Base-by-base conservation (phyloP, 1,139 yeast species). In the Protomyces inouyei region DNA sequence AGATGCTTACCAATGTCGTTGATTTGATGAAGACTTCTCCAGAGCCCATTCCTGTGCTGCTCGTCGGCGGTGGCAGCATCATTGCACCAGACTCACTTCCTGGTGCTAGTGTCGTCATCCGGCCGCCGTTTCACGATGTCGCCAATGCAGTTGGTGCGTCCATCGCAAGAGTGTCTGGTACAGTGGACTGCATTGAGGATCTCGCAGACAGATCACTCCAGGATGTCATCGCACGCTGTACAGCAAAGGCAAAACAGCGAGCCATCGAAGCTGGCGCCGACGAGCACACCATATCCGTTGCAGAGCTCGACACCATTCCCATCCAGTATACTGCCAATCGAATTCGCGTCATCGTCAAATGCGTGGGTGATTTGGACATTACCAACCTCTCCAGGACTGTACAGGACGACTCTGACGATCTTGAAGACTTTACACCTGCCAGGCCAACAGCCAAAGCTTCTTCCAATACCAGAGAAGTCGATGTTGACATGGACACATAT, bases 121-220 rank as follows among this genome's bases (percentile, higher is more conserved):
- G 77, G 55, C 81, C 81, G 0, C 75, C 76, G 38, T 78, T 67
- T 67, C 77, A 70, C 67, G 76, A 76, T 54, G 79, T 78, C 28
- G 81, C 80, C 6, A 79, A 79, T 71, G 82, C 82, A 10, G 78
- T 79, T 57, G 82, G 82, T 57, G 81, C 82, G n/a, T 81, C 81
- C 6, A 71, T 79, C 67, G 80, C 80, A 4, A 78, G 77, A 65
- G 71, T 79, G 18, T 75, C 79, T 36, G 73, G 75, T 0, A 68
- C 68, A 12, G 57, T 72, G 5, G 72, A 68, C 43, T 66, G 64
- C 25, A 68, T 74, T 6, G 73, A 73, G 55, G 60, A 70, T 0
- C 28, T 67, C 9, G 65, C 68, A 14, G 66, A 57, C n/a, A 65
- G 53, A 2, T 51, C 67, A 3, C 52, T 61, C 23, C 64, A 64